Percentiles rank a stretch among this genome's conserved stretches.
Evolutionary conservation across 2,329 filamentous ascomycete species (phyloP).

Genomic region (Colletotrichum higginsianum): DNA sequence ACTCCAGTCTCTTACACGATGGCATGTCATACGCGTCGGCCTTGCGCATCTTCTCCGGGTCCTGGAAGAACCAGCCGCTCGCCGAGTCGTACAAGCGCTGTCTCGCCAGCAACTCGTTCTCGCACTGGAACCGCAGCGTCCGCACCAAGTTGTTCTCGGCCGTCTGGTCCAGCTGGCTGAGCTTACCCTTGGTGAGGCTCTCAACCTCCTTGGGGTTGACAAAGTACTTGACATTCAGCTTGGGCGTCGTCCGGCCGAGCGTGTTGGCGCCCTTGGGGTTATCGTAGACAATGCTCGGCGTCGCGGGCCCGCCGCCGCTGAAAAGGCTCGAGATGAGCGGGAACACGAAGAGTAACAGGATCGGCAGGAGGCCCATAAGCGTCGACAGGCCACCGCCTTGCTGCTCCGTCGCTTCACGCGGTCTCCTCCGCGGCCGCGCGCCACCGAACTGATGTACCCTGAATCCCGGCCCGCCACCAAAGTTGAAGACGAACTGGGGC

Average conservation of each 20-base stretch:
- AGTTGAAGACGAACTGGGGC: conserved; percentile 94
- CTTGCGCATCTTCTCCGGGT: conserved; percentile 82
- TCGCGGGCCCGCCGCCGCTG: conserved; percentile 66
- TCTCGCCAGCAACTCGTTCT: conserved; percentile 77
- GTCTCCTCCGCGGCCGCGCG: conserved; percentile 80
- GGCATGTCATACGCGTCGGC: conserved; percentile 71
- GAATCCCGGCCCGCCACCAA: conserved; percentile 91
- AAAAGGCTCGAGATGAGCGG: conserved; percentile 88
- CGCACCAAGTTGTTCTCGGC: conserved; percentile 83
- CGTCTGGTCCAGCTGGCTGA: conserved; percentile 80
- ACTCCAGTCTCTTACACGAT: conserved; percentile 67
- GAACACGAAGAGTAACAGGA: conserved; percentile 90
- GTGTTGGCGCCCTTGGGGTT: conserved; percentile 79
- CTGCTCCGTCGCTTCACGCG: conserved; percentile 72
- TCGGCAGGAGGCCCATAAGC: conserved; percentile 84
- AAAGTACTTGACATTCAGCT: conserved; percentile 85
- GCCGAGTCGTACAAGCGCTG: conserved; percentile 82
- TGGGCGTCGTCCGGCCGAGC: conserved; percentile 77
- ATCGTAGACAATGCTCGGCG: conserved; percentile 85
- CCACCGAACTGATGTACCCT: conserved; percentile 97
- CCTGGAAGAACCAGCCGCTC: conserved; percentile 88
- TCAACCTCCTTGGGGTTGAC: conserved; percentile 85
- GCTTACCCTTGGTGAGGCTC: conserved; percentile 77
- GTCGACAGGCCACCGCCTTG: conserved; percentile 69
- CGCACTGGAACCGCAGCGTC: conserved; percentile 79